These are phyloP conservation scores for Pulicaria dysenterica DNA, from an alignment of 129 eudicot genomes.

Conservation along the genomic window DNA sequence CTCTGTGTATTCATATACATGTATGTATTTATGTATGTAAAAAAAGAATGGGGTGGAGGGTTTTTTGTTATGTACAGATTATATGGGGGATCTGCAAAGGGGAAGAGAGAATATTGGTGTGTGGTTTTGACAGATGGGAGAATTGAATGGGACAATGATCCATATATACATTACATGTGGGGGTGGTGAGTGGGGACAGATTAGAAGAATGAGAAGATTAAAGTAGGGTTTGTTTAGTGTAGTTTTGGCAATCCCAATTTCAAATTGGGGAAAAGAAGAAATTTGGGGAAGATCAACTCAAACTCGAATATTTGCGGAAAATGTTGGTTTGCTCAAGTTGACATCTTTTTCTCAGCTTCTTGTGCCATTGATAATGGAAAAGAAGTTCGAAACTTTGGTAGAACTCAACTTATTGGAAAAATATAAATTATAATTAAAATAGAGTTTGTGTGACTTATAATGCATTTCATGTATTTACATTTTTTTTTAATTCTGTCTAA, in stretches of 20 bases:
- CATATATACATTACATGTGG: conserved; percentile 27
- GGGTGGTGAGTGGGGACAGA: conserved; percentile 32
- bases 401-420: no score
- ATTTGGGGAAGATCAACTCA: conserved; percentile 26
- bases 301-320: conserved; percentile 22
- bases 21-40: conserved; percentile 9
- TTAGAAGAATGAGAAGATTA: conserved; percentile 27
- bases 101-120: conserved; percentile 30
- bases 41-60: conserved; percentile 11
- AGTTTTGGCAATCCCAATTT: conserved; percentile 35
- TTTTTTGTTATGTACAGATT: conserved; percentile 27
- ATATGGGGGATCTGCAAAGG: conserved; percentile 35
- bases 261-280: conserved; percentile 21
- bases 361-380: conserved; percentile 21
- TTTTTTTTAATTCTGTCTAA: no score
- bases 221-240: conserved; percentile 39
- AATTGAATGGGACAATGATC: conserved; percentile 30
- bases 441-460: no score
- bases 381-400: background rate
- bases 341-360: conserved; percentile 18
- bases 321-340: conserved; percentile 12
- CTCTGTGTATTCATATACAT: conserved; percentile 12
- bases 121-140: conserved; percentile 41
- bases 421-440: no score
- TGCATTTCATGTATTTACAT: no score